These are phyloP conservation scores for Paramecium pentaurelia DNA, from an alignment of 73 alveolate species.

Conservation along the genomic window DNA sequence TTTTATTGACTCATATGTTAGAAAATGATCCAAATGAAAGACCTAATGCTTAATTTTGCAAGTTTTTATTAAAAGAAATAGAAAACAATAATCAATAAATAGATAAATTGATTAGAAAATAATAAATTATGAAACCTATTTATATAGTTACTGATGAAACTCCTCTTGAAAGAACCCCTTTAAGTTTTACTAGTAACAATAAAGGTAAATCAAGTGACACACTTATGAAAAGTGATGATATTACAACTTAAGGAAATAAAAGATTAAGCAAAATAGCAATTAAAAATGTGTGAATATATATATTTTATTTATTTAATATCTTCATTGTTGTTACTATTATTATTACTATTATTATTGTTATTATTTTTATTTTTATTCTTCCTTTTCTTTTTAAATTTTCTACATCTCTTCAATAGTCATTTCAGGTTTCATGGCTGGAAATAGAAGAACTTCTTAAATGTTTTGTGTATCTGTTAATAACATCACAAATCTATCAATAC, in stretches of 20 bases:
- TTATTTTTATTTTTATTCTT: conserved; percentile 22
- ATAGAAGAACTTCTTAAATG: conserved; percentile 94
- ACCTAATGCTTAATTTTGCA: not conserved
- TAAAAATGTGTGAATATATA: no score
- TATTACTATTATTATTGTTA: not conserved
- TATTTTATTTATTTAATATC: not conserved
- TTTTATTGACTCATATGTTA: conserved; percentile 9
- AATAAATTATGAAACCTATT: not conserved
- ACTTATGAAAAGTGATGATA: not conserved
- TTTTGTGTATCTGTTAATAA: conserved; percentile 87
- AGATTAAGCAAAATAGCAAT: no score
- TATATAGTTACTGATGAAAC: not conserved
- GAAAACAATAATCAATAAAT: conserved; percentile 1
- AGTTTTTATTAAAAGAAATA: not conserved
- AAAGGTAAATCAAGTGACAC: not conserved
- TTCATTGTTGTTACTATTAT: conserved; percentile 39
- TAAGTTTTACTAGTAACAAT: not conserved
- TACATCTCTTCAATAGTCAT: conserved; percentile 50
- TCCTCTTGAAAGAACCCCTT: not conserved
- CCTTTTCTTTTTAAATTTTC: conserved; percentile 51
- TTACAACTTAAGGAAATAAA: not conserved
- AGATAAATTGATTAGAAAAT: conserved; percentile 21
- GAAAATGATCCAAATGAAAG: conserved; percentile 9
- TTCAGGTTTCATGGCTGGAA: conserved; percentile 98
- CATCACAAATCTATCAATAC: conserved; percentile 96